phyloP scores from a whole-genome alignment of 495 filamentous ascomycete genomes.

The Tuber brumale region DNA sequence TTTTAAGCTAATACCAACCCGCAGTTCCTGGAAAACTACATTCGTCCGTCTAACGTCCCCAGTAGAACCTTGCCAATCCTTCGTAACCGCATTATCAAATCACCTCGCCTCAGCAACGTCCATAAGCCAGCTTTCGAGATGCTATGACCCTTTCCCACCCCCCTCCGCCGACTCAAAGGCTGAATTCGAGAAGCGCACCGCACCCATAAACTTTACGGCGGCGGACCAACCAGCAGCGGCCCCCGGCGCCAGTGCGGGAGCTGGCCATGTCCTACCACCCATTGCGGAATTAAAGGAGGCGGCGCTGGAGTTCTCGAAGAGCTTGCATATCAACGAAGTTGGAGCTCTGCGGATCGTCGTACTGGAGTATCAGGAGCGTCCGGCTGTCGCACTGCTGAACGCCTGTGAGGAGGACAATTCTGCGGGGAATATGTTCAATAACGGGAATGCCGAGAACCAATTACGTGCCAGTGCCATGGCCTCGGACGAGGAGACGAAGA shows the following conservation, averaged over 20 bases:
- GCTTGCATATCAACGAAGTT: constrained; percentile 70
- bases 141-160: constrained; percentile 51
- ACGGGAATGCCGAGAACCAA: constrained; percentile 11
- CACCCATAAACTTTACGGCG: constrained; percentile 79
- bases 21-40: constrained; percentile 41
- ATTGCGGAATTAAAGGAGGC: constrained; percentile 79
- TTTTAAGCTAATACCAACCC: constrained; percentile 10
- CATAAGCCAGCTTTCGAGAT: constrained; percentile 43
- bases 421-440: constrained; percentile 19
- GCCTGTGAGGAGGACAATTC: constrained; percentile 16
- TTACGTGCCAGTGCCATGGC: constrained; percentile 9
- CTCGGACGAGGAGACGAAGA: constrained; percentile 25
- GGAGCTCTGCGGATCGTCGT: constrained; percentile 72
- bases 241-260: neutral
- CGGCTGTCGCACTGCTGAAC: constrained; percentile 19
- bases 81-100: constrained; percentile 29
- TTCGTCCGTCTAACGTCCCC: constrained; percentile 37
- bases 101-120: constrained; percentile 59
- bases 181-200: constrained; percentile 78
- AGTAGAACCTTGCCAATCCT: constrained; percentile 22
- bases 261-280: constrained; percentile 22
- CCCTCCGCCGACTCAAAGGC: constrained; percentile 56
- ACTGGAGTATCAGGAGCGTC: constrained; percentile 73
- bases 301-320: constrained; percentile 73
- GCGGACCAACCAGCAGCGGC: constrained; percentile 46